phyloP scores from a whole-genome alignment of 805 yeast genomes.

The Maudiozyma serrabonitensis region DNA sequence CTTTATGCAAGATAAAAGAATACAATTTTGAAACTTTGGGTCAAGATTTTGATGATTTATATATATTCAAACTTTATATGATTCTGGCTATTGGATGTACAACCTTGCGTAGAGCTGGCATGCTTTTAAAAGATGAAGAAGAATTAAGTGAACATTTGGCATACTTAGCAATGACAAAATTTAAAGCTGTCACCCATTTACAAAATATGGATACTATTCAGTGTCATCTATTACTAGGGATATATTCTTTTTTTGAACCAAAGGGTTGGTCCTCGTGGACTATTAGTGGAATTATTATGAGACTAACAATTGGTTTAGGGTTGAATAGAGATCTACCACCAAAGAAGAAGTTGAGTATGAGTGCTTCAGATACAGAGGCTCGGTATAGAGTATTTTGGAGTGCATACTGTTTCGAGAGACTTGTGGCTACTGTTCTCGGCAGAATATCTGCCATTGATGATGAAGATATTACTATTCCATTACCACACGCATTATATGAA shows the following conservation, averaged over 20 bases:
- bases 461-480: slow-evolving; percentile 39
- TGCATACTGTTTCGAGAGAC: slow-evolving; percentile 39
- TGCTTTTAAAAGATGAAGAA: slow-evolving; percentile 29
- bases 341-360: slow-evolving; percentile 23
- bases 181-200: slow-evolving; percentile 31
- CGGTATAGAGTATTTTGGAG: slow-evolving; percentile 42
- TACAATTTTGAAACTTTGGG: slow-evolving; percentile 23
- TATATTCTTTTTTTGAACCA: slow-evolving; percentile 43
- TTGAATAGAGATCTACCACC: slow-evolving; percentile 33
- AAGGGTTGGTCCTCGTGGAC: slow-evolving; percentile 44
- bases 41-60: slow-evolving; percentile 16
- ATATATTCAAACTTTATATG: slow-evolving; percentile 41
- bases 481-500: slow-evolving; percentile 32
- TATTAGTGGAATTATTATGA: slow-evolving; percentile 37
- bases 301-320: slow-evolving; percentile 38
- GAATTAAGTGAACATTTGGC: slow-evolving; percentile 34
- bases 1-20: slow-evolving; percentile 24
- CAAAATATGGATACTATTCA: slow-evolving; percentile 35
- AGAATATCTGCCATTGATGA: slow-evolving; percentile 41
- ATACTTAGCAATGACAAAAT: slow-evolving; percentile 33
- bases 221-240: slow-evolving; percentile 36
- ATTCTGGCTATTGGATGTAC: slow-evolving; percentile 48
- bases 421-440: slow-evolving; percentile 40
- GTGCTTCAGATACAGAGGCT: slow-evolving; percentile 33
- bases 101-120: slow-evolving; percentile 35